Evolutionary conservation across 805 yeast species (phyloP).

Genomic region (Phaffomyces thermotolerans): DNA sequence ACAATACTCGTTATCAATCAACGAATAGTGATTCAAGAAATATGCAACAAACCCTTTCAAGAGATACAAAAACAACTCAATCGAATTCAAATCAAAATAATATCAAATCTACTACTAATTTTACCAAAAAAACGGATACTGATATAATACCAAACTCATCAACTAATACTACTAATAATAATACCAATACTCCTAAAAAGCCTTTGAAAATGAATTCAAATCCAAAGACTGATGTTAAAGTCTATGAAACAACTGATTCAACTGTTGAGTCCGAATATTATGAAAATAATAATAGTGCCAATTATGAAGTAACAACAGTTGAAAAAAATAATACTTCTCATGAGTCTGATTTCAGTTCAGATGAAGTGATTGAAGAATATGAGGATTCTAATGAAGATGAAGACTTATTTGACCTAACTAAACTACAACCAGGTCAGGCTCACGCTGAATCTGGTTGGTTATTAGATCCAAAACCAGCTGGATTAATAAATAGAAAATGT

Average conservation of each 20-base stretch:
- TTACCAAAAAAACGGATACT: neutral
- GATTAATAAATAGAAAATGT: conserved; percentile 66
- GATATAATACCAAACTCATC: neutral
- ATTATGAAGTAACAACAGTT: conserved; percentile 4
- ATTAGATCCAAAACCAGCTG: conserved; percentile 45
- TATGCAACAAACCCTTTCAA: conserved; percentile 1
- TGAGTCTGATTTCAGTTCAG: conserved; percentile 21
- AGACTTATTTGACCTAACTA: conserved; percentile 47
- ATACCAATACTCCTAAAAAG: neutral
- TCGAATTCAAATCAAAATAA: neutral
- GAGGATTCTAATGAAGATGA: conserved; percentile 24
- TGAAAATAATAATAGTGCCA: neutral
- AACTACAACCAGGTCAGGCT: conserved; percentile 65
- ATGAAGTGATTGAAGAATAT: conserved; percentile 15
- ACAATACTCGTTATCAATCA: conserved; percentile 11
- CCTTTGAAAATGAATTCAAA: no score
- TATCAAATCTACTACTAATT: neutral
- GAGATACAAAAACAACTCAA: neutral
- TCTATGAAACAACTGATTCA: conserved; percentile 25
- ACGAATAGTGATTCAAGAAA: conserved; percentile 10
- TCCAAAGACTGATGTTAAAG: conserved; percentile 19
- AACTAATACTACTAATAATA: conserved; percentile 1
- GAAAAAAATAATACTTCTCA: conserved; percentile 6
- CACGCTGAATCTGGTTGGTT: conserved; percentile 60
- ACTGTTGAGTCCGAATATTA: conserved; percentile 13